Conservation (phyloP, 345 rosid species). For the Lenwebbia sp. region DNA sequence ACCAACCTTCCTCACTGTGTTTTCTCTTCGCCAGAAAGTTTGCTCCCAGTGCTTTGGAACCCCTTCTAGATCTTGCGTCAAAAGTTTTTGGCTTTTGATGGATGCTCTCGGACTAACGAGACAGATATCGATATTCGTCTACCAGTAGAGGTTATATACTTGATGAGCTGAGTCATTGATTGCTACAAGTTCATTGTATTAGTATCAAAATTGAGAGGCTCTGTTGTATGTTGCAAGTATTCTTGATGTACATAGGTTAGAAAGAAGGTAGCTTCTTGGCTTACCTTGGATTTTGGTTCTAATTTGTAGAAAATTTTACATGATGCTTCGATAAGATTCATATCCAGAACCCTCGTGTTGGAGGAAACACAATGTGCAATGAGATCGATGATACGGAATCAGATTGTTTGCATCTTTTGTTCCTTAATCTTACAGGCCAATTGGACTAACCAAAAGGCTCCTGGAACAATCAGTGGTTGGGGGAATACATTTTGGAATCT, state of each 20-base stretch:
- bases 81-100: conserved; percentile 15
- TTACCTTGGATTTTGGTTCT: not conserved
- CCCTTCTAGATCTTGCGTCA: conserved; percentile 16
- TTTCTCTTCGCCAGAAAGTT: conserved; percentile 36
- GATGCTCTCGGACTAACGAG: not conserved
- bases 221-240: not conserved
- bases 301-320: not conserved
- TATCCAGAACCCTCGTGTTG: not conserved
- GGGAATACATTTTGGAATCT: not conserved
- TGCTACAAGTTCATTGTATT: not conserved
- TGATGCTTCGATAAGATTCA: not conserved
- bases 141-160: not conserved
- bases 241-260: not conserved
- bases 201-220: not conserved
- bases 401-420: not conserved
- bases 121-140: not conserved
- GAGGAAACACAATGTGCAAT: not conserved
- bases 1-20: conserved; percentile 21
- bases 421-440: not conserved
- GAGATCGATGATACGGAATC: not conserved
- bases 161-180: not conserved
- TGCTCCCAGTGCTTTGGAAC: conserved; percentile 32
- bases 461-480: not conserved
- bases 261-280: not conserved
- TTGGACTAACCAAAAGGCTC: not conserved